Evolutionary conservation across 1,284 basidiomycete genomes (phyloP), one percentile per base, ranked within the genome.

Genomic region (Fomitopsis betulina): DNA sequence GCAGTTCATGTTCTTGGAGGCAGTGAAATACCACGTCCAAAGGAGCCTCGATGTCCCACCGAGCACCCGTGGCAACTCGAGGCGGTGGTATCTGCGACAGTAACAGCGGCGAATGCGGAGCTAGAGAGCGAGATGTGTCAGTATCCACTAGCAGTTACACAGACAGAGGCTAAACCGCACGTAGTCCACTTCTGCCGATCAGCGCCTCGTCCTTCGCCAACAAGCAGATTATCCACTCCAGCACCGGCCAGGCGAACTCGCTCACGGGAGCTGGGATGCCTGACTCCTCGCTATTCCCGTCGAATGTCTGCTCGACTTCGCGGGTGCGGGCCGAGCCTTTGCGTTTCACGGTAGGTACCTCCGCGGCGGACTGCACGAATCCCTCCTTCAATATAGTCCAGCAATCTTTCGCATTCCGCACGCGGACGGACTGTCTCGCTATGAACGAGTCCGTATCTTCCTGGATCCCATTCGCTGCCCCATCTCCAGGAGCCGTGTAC

Each of bases 61-160:
- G 77, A 9, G 77, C 71, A 30, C 74, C 75, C 35, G 68, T 67
- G 50, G 75, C 76, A 54, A 75, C 72, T 61, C 82, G 76, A n/a
- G 83, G 76, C 1, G 76, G 73, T 32, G 86, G 85, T n/a, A 91
- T 79, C 67, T 89, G 86, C n/a, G 76, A 75, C 30, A 89, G 69
- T 39, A 90, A 73, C 30, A 87, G 75, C 5, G 76, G 75, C 3
- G 87, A 89, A 65, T 83, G 77, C 52, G 69, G 76, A 49, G 72
- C 87, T 89, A 35, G 61, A 50, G 30, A n/a, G 38, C 21, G 19
- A 21, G 27, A 33, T 35, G 30, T 37, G 52, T 53, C 56, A 53
- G 25, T 23, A 10, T 12, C 42, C 15, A 19, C 10, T 5, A 5
- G 5, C 2, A 30, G 2, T 10, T 35, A 10, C 35, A 37, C 23